phyloP scores from a whole-genome alignment of 1,139 yeast genomes.

The Maudiozyma humilis region DNA sequence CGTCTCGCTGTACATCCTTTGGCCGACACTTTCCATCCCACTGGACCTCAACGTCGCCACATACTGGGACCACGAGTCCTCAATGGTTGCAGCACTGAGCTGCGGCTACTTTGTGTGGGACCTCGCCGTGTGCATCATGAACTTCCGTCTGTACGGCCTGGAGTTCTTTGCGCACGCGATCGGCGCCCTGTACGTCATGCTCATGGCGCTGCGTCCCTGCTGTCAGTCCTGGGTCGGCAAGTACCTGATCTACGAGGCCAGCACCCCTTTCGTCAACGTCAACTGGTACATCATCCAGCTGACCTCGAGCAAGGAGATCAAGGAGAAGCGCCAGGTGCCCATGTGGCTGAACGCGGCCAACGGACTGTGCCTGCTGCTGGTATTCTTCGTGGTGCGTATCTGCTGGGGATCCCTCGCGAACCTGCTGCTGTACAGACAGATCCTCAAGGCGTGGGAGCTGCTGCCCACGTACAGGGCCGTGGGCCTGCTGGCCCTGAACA shows the following conservation, averaged over 20 bases:
- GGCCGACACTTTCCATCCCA: slow-evolving; percentile 25
- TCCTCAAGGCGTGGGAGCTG: slow-evolving; percentile 34
- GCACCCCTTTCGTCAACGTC: slow-evolving; percentile 89
- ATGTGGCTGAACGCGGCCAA: slow-evolving; percentile 52
- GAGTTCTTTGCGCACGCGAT: slow-evolving; percentile 81
- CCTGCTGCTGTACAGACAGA: slow-evolving; percentile 27
- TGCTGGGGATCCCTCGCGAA: slow-evolving; percentile 84
- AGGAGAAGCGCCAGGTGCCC: slow-evolving; percentile 33
- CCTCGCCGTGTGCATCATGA: slow-evolving; percentile 50
- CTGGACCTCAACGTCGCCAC: slow-evolving; percentile 20
- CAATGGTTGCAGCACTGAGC: slow-evolving; percentile 63
- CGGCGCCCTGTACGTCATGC: slow-evolving; percentile 45
- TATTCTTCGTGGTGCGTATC: slow-evolving; percentile 73
- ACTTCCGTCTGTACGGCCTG: slow-evolving; percentile 61
- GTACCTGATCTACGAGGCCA: slow-evolving; percentile 76
- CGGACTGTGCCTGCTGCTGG: slow-evolving; percentile 59
- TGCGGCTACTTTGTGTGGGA: slow-evolving; percentile 93
- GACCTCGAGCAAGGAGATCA: slow-evolving; percentile 33
- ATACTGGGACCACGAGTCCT: slow-evolving; percentile 64
- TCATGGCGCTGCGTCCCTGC: slow-evolving; percentile 56
- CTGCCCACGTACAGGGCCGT: slow-evolving; percentile 39
- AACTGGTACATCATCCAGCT: slow-evolving; percentile 85
- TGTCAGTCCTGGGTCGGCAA: slow-evolving; percentile 76
- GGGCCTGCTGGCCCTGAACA: slow-evolving; percentile 49
- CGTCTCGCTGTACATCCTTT: slow-evolving; percentile 47